phyloP scores from a whole-genome alignment of 208 protist genomes.

The Lotmaria passim region DNA sequence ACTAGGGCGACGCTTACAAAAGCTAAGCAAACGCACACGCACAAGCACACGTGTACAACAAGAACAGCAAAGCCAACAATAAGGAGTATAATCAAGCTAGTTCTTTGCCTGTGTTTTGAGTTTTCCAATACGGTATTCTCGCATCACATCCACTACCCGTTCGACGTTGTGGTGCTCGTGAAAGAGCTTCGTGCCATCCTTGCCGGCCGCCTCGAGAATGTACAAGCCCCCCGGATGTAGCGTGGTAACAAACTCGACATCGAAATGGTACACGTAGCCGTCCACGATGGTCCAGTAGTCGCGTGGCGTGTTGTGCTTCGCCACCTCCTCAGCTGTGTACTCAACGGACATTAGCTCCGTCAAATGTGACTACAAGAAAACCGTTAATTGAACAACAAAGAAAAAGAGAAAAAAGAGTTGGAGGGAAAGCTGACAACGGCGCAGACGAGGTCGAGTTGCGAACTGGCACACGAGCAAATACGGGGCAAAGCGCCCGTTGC shows the following conservation, averaged over 20 bases:
- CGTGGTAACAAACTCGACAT: conserved; percentile 35
- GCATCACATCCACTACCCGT: conserved; percentile 22
- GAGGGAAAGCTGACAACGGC: too few relatives aligned
- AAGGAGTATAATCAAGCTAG: not conserved
- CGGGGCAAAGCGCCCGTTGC: too few relatives aligned
- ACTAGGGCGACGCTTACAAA: too few relatives aligned
- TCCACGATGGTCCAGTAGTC: conserved; percentile 62
- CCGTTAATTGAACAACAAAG: not conserved
- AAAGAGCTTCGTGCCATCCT: conserved; percentile 45
- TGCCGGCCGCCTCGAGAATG: conserved; percentile 44
- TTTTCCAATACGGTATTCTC: conserved; percentile 38
- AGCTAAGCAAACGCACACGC: conserved; percentile 4
- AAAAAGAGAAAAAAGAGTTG: conserved; percentile 5
- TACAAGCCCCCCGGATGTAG: conserved; percentile 41
- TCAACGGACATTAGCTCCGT: conserved; percentile 22
- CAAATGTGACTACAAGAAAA: not conserved
- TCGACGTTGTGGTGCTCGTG: conserved; percentile 33
- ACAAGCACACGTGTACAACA: not conserved
- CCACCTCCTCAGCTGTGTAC: conserved; percentile 45
- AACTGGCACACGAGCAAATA: too few relatives aligned
- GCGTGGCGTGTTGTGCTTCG: conserved; percentile 40
- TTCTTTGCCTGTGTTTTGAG: conserved; percentile 16
- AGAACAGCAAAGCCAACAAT: not conserved
- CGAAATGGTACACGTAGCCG: conserved; percentile 49
- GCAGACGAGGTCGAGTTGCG: too few relatives aligned